Conservation (phyloP, 176 grass and related monocot genomes). For the Phragmites australis region DNA sequence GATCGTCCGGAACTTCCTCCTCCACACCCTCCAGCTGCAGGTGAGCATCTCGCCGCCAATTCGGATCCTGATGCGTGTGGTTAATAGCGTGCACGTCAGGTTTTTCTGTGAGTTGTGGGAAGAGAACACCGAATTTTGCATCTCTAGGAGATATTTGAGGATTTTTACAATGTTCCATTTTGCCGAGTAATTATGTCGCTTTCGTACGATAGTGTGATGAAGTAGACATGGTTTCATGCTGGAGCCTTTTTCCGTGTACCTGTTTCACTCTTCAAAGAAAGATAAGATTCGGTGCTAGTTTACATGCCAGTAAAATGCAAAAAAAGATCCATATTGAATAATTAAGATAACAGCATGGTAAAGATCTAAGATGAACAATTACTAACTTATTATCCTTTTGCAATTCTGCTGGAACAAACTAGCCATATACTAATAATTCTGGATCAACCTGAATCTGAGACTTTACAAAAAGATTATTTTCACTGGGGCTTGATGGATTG, state of each 20-base stretch:
- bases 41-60: constrained; percentile 41
- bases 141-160: not conserved
- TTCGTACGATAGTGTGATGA: not conserved
- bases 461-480: not conserved
- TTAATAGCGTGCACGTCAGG: constrained; percentile 36
- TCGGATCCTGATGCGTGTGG: constrained; percentile 10
- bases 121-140: constrained; percentile 23
- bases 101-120: not conserved
- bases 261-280: not conserved
- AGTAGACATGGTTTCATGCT: not conserved
- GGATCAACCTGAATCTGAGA: not conserved
- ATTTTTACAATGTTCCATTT: constrained; percentile 31
- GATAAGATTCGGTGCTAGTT: not conserved
- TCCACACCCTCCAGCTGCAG: constrained; percentile 96
- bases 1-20: constrained; percentile 96
- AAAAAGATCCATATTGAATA: not conserved
- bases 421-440: not conserved
- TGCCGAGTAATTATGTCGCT: not conserved
- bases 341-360: not conserved
- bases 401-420: not conserved
- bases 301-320: not conserved
- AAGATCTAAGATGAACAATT: not conserved
- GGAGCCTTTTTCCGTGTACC: not conserved
- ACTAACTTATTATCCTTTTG: not conserved
- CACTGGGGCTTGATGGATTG: not conserved